Evolutionary conservation across 352 stramenopile genomes (phyloP), one percentile per base, ranked within the genome.

Genomic region (Proteromonas lacertae): DNA sequence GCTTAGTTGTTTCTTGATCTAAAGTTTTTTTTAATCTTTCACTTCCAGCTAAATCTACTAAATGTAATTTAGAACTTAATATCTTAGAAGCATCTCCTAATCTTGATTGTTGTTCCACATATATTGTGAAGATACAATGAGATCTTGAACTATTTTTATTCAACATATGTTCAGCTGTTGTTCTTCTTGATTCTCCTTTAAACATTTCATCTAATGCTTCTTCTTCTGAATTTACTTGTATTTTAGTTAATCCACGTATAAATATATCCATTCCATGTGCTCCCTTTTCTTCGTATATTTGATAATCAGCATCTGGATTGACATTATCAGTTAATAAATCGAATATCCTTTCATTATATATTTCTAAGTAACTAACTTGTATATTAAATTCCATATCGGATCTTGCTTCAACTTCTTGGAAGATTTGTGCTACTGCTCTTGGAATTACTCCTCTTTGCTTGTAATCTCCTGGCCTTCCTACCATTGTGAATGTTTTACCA

Each of bases 331-430:
- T 60, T 1, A 90, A 53, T 4, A 90, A 45, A 45, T 90, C 74
- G 49, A 73, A 84, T 37, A 90, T 83, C 20, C 62, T 63, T 38
- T 90, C 75, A 49, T 89, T 89, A 48, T 89, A 90, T 44, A 90
- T 89, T 54, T 90, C 75, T 60, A 89, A 73, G 57, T 89, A 90
- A 33, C 69, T 83, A 33, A 69, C 66, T 17, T 53, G 54, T 22
- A 90, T 57, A 1, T 42, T 55, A 43, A 77, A 88, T 32, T 69
- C 61, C 23, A 74, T 60, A 44, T 88, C 72, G 28, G 73, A 69
- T 18, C 68, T 60, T 43, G 59, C 71, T 25, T 71, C 62, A n/a
- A 81, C 56, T 40, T 81, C 64, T 28, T 77, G 56, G 40, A 73
- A 87, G 4, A 87, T 51, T 33, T 87, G 69, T 2, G 62, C 60